phyloP scores from a whole-genome alignment of 305 asterid genomes.

The Lippia alba region DNA sequence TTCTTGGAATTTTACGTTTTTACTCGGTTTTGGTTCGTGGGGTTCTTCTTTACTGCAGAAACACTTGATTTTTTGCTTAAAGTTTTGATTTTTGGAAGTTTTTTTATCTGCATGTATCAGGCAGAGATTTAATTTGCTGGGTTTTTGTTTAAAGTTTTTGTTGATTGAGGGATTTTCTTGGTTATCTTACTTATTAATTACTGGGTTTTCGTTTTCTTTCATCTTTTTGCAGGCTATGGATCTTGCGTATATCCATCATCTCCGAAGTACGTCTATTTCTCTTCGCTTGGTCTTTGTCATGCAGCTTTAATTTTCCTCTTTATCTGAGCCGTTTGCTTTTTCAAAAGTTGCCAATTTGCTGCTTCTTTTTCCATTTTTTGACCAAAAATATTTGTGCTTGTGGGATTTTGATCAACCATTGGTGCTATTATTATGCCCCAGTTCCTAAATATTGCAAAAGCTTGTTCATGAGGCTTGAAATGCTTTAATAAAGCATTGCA shows the following conservation, averaged over 20 bases:
- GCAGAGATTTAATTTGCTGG: constrained; percentile 7
- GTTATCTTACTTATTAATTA: background rate
- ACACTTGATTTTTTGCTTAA: no score
- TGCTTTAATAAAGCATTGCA: background rate
- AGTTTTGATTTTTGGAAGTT: no score
- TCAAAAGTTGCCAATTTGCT: constrained; percentile 34
- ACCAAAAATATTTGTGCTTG: background rate
- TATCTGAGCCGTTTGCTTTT: constrained; percentile 25
- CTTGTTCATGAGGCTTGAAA: background rate
- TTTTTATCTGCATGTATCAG: constrained; percentile 2
- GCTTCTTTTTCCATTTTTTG: background rate
- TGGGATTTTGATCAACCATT: constrained; percentile 12
- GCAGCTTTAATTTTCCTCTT: constrained; percentile 2
- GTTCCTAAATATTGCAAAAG: background rate
- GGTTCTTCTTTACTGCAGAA: no score
- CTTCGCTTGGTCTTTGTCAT: background rate
- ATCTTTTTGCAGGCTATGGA: constrained; percentile 73
- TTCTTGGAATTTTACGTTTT: no score
- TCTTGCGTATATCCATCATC: constrained; percentile 88
- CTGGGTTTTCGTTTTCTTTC: background rate
- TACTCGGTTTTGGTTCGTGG: background rate
- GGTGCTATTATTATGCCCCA: background rate
- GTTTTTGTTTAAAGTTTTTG: background rate
- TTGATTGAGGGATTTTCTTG: background rate
- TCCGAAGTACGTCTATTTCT: constrained; percentile 52